phyloP scores from a whole-genome alignment of 495 filamentous ascomycete genomes.

The Hypoxylon intermedium region DNA sequence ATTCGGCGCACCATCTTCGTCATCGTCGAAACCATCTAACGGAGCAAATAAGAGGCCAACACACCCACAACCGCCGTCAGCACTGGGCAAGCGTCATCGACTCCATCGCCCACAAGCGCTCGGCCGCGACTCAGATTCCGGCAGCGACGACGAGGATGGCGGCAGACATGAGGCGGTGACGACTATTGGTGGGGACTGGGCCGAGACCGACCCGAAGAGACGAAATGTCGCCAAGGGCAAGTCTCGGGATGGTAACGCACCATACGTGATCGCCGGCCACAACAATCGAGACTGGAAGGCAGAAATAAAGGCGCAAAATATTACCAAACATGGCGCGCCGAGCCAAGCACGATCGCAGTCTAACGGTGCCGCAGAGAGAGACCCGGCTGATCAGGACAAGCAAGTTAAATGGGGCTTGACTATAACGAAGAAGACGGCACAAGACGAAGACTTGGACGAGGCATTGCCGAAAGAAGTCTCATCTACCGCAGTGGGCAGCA shows the following conservation, averaged over 20 bases:
- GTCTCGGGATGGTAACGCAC: slow-evolving; percentile 44
- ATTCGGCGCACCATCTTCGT: slow-evolving; percentile 40
- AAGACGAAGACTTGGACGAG: slow-evolving; percentile 26
- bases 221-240: slow-evolving; percentile 16
- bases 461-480: slow-evolving; percentile 32
- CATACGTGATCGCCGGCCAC: slow-evolving; percentile 69
- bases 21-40: slow-evolving; percentile 27
- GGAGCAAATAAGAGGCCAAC: slow-evolving; percentile 40
- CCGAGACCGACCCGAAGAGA: slow-evolving; percentile 31
- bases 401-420: slow-evolving; percentile 54
- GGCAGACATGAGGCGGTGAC: slow-evolving; percentile 48
- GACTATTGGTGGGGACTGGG: slow-evolving; percentile 44
- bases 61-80: slow-evolving; percentile 42
- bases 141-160: slow-evolving; percentile 38
- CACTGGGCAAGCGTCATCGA: slow-evolving; percentile 49
- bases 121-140: slow-evolving; percentile 45
- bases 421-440: slow-evolving; percentile 45
- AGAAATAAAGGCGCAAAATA: slow-evolving; percentile 59
- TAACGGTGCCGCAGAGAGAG: slow-evolving; percentile 38
- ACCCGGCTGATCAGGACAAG: slow-evolving; percentile 50
- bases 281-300: slow-evolving; percentile 78
- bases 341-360: slow-evolving; percentile 57
- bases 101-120: slow-evolving; percentile 47
- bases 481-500: slow-evolving; percentile 24
- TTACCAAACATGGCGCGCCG: slow-evolving; percentile 56